Conservation (phyloP, 192 early-diverging fungal species). For the Coemansia sp. region DNA sequence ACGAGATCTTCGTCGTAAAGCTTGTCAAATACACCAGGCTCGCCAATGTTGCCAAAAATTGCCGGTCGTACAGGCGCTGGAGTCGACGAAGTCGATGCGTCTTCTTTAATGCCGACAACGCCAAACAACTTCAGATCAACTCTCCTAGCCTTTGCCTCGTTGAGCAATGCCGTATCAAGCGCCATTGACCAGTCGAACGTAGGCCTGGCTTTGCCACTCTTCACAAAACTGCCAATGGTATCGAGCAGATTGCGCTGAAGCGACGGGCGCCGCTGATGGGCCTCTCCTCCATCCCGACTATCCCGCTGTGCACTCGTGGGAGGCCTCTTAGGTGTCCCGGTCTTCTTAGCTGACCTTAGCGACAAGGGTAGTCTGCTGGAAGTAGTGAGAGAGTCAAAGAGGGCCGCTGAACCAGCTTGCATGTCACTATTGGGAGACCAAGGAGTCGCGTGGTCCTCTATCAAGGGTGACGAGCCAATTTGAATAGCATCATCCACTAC, state of each 20-base stretch:
- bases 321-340: not conserved
- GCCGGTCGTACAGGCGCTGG: not conserved
- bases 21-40: constrained; percentile 37
- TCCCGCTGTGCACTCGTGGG: not conserved
- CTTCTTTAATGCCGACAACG: not conserved
- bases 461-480: constrained; percentile 20
- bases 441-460: constrained; percentile 1
- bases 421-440: not conserved
- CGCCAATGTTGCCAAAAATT: constrained; percentile 43
- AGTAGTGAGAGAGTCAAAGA: not conserved
- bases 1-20: constrained; percentile 31
- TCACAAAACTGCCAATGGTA: constrained; percentile 31
- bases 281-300: not conserved
- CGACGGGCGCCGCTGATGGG: constrained; percentile 15
- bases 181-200: constrained; percentile 41
- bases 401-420: not conserved
- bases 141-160: constrained; percentile 16
- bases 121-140: constrained; percentile 26
- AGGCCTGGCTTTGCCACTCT: constrained; percentile 34
- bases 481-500: constrained; percentile 1
- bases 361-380: not conserved
- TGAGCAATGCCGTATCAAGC: constrained; percentile 19
- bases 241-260: constrained; percentile 31
- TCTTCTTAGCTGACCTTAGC: not conserved
- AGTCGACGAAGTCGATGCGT: not conserved